Evolutionary conservation across 768 basidiomycete genomes (phyloP).

Genomic region (Auricularia cornea): DNA sequence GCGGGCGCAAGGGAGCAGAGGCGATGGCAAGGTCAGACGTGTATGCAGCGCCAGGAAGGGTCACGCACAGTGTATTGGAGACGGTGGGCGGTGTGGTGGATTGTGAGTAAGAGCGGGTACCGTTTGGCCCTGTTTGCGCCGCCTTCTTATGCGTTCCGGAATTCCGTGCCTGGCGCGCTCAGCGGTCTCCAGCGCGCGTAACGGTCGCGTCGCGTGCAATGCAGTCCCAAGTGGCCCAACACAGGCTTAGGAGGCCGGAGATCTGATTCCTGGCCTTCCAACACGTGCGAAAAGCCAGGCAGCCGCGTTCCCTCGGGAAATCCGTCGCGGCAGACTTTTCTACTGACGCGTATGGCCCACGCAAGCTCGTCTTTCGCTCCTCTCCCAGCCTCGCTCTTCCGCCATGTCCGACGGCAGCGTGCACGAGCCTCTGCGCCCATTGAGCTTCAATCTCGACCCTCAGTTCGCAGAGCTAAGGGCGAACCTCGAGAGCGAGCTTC

Average conservation of each 20-base stretch:
- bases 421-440: not conserved
- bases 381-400: not conserved
- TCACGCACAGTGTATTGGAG: constrained; percentile 22
- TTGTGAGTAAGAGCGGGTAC: not conserved
- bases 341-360: not conserved
- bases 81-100: too few relatives aligned
- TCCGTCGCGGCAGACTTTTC: not conserved
- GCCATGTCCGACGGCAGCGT: not conserved
- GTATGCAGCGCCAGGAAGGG: too few relatives aligned
- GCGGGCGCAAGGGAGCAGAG: too few relatives aligned
- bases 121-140: not conserved
- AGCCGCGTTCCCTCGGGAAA: not conserved
- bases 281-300: not conserved
- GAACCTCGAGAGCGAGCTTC: not conserved
- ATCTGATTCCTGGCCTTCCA: not conserved
- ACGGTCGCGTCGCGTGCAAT: constrained; percentile 3
- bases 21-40: too few relatives aligned
- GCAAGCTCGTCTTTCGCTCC: not conserved
- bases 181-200: not conserved
- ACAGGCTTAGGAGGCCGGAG: too few relatives aligned
- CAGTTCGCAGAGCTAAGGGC: not conserved
- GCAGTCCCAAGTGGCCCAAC: too few relatives aligned
- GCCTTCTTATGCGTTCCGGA: not conserved
- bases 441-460: not conserved
- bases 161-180: not conserved